Percentiles rank a stretch among this genome's conserved stretches.
Conservation (phyloP, 2,329 filamentous ascomycete species). For the Claviceps digitariae region DNA sequence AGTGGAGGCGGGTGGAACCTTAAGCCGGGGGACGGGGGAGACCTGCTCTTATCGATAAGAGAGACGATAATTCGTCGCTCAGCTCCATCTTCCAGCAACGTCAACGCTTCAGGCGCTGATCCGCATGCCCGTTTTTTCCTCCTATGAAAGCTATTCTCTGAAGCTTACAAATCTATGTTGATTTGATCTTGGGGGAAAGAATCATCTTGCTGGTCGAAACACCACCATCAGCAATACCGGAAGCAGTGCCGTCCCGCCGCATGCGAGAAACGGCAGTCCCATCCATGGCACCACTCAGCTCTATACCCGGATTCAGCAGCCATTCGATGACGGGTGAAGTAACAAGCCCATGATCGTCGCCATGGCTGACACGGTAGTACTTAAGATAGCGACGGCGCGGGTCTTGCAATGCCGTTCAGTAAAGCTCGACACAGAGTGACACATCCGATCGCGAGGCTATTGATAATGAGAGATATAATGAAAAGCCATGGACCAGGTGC, state of each 20-base stretch:
- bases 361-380: slow-evolving; percentile 35
- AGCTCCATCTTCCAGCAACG: not conserved
- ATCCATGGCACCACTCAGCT: slow-evolving; percentile 32
- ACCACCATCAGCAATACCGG: slow-evolving; percentile 17
- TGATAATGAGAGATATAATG: slow-evolving; percentile 27
- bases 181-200: slow-evolving; percentile 7
- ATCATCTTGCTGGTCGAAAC: slow-evolving; percentile 13
- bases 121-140: not conserved
- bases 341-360: slow-evolving; percentile 34
- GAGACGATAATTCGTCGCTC: not conserved
- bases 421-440: slow-evolving; percentile 31
- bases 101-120: too few relatives aligned
- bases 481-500: slow-evolving; percentile 23
- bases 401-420: slow-evolving; percentile 37
- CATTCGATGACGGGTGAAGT: slow-evolving; percentile 8
- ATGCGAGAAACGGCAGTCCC: slow-evolving; percentile 34
- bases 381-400: slow-evolving; percentile 39
- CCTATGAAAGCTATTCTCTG: not conserved
- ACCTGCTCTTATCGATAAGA: not conserved
- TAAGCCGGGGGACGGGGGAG: not conserved
- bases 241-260: slow-evolving; percentile 19
- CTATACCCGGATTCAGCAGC: slow-evolving; percentile 31
- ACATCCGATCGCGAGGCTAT: slow-evolving; percentile 32
- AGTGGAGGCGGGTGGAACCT: not conserved
- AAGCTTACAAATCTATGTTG: not conserved